Evolutionary conservation across 2,329 filamentous ascomycete genomes (phyloP).

Genomic region (Exserohilum turcica): DNA sequence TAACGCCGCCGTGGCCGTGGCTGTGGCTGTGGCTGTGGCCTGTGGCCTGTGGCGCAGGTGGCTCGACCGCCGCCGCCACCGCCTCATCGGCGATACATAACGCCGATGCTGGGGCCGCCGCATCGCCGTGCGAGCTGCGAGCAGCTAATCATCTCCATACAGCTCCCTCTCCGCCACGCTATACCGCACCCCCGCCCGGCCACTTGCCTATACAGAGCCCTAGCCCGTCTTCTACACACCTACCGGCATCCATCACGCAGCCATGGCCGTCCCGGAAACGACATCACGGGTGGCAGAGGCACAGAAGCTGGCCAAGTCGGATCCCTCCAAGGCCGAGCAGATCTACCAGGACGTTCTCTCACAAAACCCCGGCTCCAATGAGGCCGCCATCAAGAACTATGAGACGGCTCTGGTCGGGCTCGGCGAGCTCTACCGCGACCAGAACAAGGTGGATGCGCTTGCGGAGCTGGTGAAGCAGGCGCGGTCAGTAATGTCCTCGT

Average conservation of each 20-base stretch:
- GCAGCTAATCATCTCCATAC: slow-evolving; percentile 21
- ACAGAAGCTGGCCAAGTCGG: slow-evolving; percentile 78
- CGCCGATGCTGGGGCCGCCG: slow-evolving; percentile 14
- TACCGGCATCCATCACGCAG: slow-evolving; percentile 8
- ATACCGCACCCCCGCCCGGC: slow-evolving; percentile 6
- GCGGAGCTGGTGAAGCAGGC: slow-evolving; percentile 89
- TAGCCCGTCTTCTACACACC: not conserved
- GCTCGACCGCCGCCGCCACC: not conserved
- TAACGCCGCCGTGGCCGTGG: slow-evolving; percentile 10
- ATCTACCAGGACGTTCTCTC: slow-evolving; percentile 90
- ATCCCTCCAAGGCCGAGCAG: slow-evolving; percentile 82
- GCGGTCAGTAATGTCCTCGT: slow-evolving; percentile 87
- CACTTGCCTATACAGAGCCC: slow-evolving; percentile 1
- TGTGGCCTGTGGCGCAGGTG: slow-evolving; percentile 6
- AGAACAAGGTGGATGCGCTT: slow-evolving; percentile 80
- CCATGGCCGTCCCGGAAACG: slow-evolving; percentile 52
- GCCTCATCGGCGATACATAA: slow-evolving; percentile 11
- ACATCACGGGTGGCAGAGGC: slow-evolving; percentile 82
- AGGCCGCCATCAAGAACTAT: slow-evolving; percentile 87
- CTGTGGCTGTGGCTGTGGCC: no score
- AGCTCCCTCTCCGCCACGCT: slow-evolving; percentile 12
- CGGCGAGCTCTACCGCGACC: slow-evolving; percentile 90
- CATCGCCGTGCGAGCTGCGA: slow-evolving; percentile 18
- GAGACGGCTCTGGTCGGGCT: slow-evolving; percentile 86
- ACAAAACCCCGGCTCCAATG: slow-evolving; percentile 80